Conservation (phyloP, 2,329 filamentous ascomycete species). For the Coniochaeta sp. region DNA sequence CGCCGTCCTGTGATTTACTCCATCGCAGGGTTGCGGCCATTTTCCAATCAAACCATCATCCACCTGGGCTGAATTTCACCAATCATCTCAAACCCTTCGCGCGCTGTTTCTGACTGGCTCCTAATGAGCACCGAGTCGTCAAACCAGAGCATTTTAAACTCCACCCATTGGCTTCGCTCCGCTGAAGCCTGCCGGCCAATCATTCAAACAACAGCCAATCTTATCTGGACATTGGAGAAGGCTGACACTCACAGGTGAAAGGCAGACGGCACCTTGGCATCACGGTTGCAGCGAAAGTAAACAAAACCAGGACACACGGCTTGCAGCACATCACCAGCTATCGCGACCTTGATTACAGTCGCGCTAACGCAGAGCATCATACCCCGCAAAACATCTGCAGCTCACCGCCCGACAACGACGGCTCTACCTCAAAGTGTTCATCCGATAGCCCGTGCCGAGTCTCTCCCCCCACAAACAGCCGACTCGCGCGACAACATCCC, state of each 20-base stretch:
- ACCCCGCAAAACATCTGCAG: neutral
- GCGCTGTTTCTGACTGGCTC: conserved; percentile 20
- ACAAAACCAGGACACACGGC: conserved; percentile 4
- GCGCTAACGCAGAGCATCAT: neutral
- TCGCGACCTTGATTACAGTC: neutral
- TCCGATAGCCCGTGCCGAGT: neutral
- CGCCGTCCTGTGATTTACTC: neutral
- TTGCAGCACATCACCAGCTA: neutral
- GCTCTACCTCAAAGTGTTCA: neutral
- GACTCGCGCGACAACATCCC: neutral
- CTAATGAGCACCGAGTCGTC: conserved; percentile 14
- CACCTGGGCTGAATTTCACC: conserved; percentile 16
- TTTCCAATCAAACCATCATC: conserved; percentile 16
- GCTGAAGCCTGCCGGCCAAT: conserved; percentile 16
- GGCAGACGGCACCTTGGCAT: neutral
- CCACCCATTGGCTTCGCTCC: conserved; percentile 20
- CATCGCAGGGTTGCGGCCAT: conserved; percentile 4
- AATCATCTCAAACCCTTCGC: conserved; percentile 21
- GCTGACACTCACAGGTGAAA: conserved; percentile 1
- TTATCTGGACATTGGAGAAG: conserved; percentile 1
- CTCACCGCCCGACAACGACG: neutral
- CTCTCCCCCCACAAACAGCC: neutral
- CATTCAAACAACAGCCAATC: conserved; percentile 21
- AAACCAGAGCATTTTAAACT: conserved; percentile 16
- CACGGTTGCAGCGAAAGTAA: conserved; percentile 4